phyloP scores from a whole-genome alignment of 805 yeast genomes.

The Candida germanica region DNA sequence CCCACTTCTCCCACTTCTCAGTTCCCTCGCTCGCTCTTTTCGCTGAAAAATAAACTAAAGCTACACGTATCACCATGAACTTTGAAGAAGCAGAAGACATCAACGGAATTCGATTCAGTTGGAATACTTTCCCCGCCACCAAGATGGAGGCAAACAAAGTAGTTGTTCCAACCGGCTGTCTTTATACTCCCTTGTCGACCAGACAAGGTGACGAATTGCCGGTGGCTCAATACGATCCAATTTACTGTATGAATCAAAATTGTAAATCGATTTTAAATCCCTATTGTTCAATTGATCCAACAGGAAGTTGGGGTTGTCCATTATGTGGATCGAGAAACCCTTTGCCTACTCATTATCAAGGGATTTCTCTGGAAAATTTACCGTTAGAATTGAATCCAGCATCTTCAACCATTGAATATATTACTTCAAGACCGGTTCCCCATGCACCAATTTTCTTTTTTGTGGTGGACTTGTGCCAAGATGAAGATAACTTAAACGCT shows the following conservation, averaged over 20 bases:
- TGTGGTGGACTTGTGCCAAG: slow-evolving; percentile 57
- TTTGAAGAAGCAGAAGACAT: slow-evolving; percentile 62
- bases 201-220: slow-evolving; percentile 34
- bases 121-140: slow-evolving; percentile 63
- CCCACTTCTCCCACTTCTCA: background rate
- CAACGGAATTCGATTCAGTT: slow-evolving; percentile 72
- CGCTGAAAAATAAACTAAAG: background rate
- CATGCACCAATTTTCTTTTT: slow-evolving; percentile 49
- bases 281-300: slow-evolving; percentile 35
- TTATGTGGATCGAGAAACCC: slow-evolving; percentile 51
- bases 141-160: slow-evolving; percentile 50
- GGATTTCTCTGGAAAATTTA: slow-evolving; percentile 22
- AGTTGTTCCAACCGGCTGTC: slow-evolving; percentile 53
- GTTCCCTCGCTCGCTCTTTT: background rate
- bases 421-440: slow-evolving; percentile 34
- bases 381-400: slow-evolving; percentile 35
- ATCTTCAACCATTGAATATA: slow-evolving; percentile 52
- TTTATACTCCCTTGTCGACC: slow-evolving; percentile 58
- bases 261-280: slow-evolving; percentile 58
- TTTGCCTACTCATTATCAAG: slow-evolving; percentile 25
- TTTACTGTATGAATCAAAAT: slow-evolving; percentile 42
- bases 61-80: slow-evolving; percentile 25
- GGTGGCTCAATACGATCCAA: slow-evolving; percentile 33
- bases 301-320: slow-evolving; percentile 52
- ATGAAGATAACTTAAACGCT: slow-evolving; percentile 45